Evolutionary conservation across 495 filamentous ascomycete genomes (phyloP).

Genomic region (Lasiosphaeriaceae sp.): DNA sequence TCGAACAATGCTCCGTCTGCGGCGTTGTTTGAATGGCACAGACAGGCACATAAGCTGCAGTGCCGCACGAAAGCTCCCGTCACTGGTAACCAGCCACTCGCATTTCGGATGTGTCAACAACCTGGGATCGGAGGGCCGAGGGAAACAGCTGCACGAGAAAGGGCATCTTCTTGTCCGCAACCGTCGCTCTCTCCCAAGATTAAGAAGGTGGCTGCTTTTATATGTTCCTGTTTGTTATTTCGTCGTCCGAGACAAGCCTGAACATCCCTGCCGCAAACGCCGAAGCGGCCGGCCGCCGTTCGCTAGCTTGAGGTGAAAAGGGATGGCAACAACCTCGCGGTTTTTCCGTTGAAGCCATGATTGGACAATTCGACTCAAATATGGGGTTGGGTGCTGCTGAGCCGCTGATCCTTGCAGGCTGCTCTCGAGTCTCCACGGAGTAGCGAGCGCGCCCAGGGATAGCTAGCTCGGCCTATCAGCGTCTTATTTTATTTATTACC

Average conservation of each 20-base stretch:
- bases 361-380: neutral
- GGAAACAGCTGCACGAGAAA: neutral
- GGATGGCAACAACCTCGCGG: neutral
- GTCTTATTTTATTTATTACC: constrained; percentile 7
- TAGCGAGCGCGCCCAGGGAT: constrained; percentile 9
- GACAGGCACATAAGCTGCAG: neutral
- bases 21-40: neutral
- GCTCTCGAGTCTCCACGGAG: no score
- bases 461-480: constrained; percentile 12
- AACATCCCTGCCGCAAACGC: neutral
- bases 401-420: neutral
- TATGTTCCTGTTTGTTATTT: neutral
- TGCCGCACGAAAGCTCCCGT: neutral
- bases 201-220: neutral
- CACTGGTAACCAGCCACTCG: neutral
- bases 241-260: neutral
- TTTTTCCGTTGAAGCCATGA: neutral
- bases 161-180: neutral
- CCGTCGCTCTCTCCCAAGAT: neutral
- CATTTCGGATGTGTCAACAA: neutral
- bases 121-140: neutral
- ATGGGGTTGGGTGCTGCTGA: neutral
- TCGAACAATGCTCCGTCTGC: neutral
- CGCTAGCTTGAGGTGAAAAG: neutral
- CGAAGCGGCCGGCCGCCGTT: neutral